Percentiles rank a stretch among this genome's conserved stretches.
These are phyloP conservation scores for Aspergillus luchuensis DNA, from an alignment of 2,329 filamentous ascomycete genomes.

Conservation along the genomic window DNA sequence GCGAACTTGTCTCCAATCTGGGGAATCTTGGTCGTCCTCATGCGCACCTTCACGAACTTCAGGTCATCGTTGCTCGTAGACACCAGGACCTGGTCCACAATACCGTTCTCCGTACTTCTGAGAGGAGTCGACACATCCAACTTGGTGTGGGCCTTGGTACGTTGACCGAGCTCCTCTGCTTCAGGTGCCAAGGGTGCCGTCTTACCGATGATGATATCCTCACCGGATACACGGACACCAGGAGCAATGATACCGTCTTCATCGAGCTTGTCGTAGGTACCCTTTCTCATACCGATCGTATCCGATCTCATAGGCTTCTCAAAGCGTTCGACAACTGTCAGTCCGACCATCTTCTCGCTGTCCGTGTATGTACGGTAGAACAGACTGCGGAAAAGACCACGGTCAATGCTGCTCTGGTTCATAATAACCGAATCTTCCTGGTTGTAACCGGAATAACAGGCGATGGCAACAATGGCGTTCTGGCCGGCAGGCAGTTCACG, in stretches of 20 bases:
- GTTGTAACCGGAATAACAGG: slow-evolving; percentile 97
- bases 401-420: slow-evolving; percentile 99
- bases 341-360: slow-evolving; percentile 92
- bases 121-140: slow-evolving; percentile 94
- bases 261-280: slow-evolving; percentile 96
- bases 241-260: slow-evolving; percentile 94
- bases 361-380: slow-evolving; percentile 99
- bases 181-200: slow-evolving; percentile 93
- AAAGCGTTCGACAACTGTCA: slow-evolving; percentile 89
- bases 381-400: slow-evolving; percentile 92
- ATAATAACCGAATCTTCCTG: slow-evolving; percentile 99
- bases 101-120: slow-evolving; percentile 93
- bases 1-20: slow-evolving; percentile 99
- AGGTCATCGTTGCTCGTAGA: slow-evolving; percentile 94
- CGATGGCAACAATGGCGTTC: slow-evolving; percentile 97
- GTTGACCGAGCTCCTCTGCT: slow-evolving; percentile 87
- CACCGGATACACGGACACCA: slow-evolving; percentile 90
- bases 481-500: slow-evolving; percentile 94
- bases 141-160: slow-evolving; percentile 87
- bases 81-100: slow-evolving; percentile 88
- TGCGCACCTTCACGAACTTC: slow-evolving; percentile 95
- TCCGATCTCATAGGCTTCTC: slow-evolving; percentile 90
- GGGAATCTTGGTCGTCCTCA: slow-evolving; percentile 94
- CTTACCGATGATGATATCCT: slow-evolving; percentile 99
- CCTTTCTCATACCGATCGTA: slow-evolving; percentile 89